Evolutionary conservation across 495 filamentous ascomycete genomes (phyloP).

Genomic region (Talaromyces ruber): DNA sequence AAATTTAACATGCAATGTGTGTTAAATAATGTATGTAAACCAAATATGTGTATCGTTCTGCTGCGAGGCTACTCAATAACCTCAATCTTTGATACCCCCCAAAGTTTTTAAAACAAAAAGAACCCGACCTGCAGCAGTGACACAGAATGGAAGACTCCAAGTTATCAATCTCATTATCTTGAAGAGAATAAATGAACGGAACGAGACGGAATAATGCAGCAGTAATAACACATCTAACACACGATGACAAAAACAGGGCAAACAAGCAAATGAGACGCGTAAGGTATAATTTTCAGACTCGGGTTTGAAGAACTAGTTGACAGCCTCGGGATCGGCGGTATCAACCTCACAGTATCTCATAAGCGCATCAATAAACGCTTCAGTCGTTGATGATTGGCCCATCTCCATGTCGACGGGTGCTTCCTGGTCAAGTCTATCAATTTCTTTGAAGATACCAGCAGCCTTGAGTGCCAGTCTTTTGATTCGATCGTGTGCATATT

Average conservation of each 20-base stretch:
- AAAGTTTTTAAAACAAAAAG: background rate
- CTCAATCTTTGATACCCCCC: background rate
- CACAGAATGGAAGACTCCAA: background rate
- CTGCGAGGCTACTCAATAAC: background rate
- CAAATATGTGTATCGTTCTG: background rate
- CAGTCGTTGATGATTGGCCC: slow-evolving; percentile 48
- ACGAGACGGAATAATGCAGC: background rate
- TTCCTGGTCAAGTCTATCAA: slow-evolving; percentile 76
- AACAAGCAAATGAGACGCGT: background rate
- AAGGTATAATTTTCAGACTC: background rate
- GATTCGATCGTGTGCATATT: slow-evolving; percentile 74
- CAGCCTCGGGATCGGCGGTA: background rate
- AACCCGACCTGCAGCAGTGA: background rate
- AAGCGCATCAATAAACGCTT: slow-evolving; percentile 89
- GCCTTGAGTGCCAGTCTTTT: slow-evolving; percentile 69
- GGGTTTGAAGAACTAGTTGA: background rate
- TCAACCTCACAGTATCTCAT: slow-evolving; percentile 8
- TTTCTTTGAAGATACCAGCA: slow-evolving; percentile 68
- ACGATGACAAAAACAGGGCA: background rate
- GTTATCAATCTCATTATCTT: background rate
- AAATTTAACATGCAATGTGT: background rate
- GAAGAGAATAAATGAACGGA: background rate
- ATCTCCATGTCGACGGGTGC: slow-evolving; percentile 76
- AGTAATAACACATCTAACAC: background rate
- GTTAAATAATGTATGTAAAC: background rate